phyloP scores from a whole-genome alignment of 805 yeast species.

The Ogataea siamensis region DNA sequence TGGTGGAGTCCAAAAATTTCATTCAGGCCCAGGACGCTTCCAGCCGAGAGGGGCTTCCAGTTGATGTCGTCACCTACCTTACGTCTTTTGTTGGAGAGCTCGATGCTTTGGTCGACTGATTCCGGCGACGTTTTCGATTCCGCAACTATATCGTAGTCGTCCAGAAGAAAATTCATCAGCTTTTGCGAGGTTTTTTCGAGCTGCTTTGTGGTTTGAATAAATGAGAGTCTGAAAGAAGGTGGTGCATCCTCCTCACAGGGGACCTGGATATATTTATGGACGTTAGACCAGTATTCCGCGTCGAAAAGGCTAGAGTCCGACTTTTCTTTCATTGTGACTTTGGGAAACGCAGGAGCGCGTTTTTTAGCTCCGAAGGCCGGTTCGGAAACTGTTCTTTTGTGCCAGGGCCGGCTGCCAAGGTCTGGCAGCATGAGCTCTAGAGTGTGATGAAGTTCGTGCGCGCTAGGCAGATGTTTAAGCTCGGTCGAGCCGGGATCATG shows the following conservation, averaged over 20 bases:
- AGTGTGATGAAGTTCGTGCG: neutral
- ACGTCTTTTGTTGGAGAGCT: slow-evolving; percentile 18
- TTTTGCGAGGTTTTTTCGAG: slow-evolving; percentile 13
- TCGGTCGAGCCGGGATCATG: neutral
- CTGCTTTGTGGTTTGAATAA: slow-evolving; percentile 13
- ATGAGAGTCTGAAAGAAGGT: slow-evolving; percentile 12
- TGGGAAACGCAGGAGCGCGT: slow-evolving; percentile 12
- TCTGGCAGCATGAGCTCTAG: neutral
- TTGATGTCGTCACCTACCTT: slow-evolving; percentile 27
- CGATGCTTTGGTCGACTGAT: slow-evolving; percentile 1
- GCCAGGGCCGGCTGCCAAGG: slow-evolving; percentile 1
- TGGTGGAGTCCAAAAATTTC: slow-evolving; percentile 23
- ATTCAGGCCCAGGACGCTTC: slow-evolving; percentile 23
- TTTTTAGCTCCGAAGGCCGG: slow-evolving; percentile 5
- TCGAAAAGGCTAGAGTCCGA: slow-evolving; percentile 10
- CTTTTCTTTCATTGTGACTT: slow-evolving; percentile 19
- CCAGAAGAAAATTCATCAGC: slow-evolving; percentile 13
- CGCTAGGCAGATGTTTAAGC: neutral
- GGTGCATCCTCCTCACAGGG: slow-evolving; percentile 17
- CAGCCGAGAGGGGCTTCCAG: slow-evolving; percentile 26
- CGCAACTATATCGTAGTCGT: slow-evolving; percentile 17
- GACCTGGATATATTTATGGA: slow-evolving; percentile 11
- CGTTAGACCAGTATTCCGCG: slow-evolving; percentile 18
- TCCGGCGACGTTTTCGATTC: slow-evolving; percentile 4
- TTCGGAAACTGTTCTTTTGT: slow-evolving; percentile 16